Percentiles rank a stretch among this genome's conserved stretches.
These are phyloP conservation scores for Candida stauntonica DNA, from an alignment of 805 yeast genomes.

Conservation along the genomic window DNA sequence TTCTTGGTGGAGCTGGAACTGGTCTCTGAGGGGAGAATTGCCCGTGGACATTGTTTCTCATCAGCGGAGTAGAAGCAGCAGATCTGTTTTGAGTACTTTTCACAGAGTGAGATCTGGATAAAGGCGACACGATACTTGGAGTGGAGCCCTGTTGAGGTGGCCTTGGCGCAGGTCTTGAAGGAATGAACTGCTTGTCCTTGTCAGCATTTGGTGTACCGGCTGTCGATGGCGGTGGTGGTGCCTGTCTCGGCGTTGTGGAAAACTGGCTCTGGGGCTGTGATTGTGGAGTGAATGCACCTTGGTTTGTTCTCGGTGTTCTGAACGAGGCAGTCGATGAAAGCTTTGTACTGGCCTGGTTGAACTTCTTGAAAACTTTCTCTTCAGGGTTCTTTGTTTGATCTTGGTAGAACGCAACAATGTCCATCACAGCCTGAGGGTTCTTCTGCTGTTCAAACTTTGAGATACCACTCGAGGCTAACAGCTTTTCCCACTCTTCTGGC, in stretches of 20 bases:
- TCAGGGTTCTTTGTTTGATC: constrained; percentile 45
- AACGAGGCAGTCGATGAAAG: constrained; percentile 30
- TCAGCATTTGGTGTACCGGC: constrained; percentile 8
- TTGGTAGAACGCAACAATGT: constrained; percentile 81
- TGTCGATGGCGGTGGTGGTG: constrained; percentile 20
- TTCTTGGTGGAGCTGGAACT: constrained; percentile 27
- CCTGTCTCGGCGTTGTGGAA: constrained; percentile 27
- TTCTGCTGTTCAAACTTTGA: constrained; percentile 83
- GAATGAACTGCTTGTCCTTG: constrained; percentile 46
- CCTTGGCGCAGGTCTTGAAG: constrained; percentile 65
- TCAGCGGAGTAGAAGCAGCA: constrained; percentile 19
- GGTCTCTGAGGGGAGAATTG: constrained; percentile 24
- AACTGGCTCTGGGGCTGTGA: constrained; percentile 18
- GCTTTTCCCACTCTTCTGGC: constrained; percentile 88
- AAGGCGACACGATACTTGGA: constrained; percentile 27
- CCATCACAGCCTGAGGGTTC: constrained; percentile 92
- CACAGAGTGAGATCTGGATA: constrained; percentile 21
- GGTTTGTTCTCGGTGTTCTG: constrained; percentile 29
- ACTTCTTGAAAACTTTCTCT: constrained; percentile 37
- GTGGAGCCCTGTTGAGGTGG: constrained; percentile 38
- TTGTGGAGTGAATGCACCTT: constrained; percentile 24
- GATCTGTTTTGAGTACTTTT: constrained; percentile 15
- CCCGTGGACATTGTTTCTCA: constrained; percentile 6
- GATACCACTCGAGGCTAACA: constrained; percentile 81
- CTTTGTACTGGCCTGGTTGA: constrained; percentile 28